A percentile compares a stretch with the other conserved stretches of the same genome.
These are phyloP conservation scores for Leptographium lundbergii DNA, from an alignment of 2,329 filamentous ascomycete genomes.

Conservation along the genomic window DNA sequence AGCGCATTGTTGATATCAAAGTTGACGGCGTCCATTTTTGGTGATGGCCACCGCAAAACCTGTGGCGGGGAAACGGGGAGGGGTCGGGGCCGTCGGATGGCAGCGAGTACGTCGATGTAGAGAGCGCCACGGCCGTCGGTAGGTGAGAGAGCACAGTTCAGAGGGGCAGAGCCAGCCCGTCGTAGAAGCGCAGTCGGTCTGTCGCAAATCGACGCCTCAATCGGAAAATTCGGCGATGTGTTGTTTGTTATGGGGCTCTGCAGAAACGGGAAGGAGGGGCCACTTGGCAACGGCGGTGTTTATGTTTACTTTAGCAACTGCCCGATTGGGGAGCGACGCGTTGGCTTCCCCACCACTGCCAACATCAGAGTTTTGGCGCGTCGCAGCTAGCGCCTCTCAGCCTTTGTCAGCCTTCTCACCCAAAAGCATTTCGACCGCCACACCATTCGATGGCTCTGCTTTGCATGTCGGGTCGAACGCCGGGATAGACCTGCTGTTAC, in stretches of 20 bases:
- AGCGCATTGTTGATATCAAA: constrained; percentile 97
- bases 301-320: constrained; percentile 20
- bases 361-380: not conserved
- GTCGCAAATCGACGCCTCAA: not conserved
- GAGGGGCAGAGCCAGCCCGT: not conserved
- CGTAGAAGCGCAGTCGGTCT: not conserved
- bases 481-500: not conserved
- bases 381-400: not conserved
- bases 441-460: not conserved
- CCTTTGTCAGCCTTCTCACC: not conserved
- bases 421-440: not conserved
- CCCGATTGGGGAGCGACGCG: constrained; percentile 7
- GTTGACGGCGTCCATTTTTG: constrained; percentile 60
- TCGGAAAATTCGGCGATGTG: not conserved
- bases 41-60: constrained; percentile 10
- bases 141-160: not conserved
- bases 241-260: not conserved
- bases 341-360: not conserved
- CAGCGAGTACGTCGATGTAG: not conserved
- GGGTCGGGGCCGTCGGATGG: not conserved
- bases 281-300: constrained; percentile 17
- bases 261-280: not conserved
- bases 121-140: not conserved
- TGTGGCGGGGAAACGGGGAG: not conserved
- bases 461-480: not conserved